Conservation (phyloP, 2,329 filamentous ascomycete species). For the Colletotrichum liaoningense region DNA sequence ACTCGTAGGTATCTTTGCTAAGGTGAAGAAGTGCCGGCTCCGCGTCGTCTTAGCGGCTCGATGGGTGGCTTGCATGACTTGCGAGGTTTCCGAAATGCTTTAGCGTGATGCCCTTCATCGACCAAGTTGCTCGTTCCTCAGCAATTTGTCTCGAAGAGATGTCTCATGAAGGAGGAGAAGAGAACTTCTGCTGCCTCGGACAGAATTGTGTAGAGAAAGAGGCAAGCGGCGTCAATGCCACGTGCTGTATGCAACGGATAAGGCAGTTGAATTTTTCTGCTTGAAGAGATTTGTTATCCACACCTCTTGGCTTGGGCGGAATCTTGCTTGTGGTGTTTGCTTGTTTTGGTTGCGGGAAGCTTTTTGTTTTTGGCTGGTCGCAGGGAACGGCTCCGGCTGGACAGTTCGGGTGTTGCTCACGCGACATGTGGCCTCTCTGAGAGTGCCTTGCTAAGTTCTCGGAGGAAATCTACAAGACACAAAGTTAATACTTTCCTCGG, state of each 20-base stretch:
- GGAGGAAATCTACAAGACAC: neutral
- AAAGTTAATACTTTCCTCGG: too few species aligned
- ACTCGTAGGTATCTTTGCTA: conserved; percentile 3
- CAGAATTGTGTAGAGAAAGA: neutral
- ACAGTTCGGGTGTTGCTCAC: conserved; percentile 22
- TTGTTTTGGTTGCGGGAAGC: conserved; percentile 14
- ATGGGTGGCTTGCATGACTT: conserved; percentile 16
- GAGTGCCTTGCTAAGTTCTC: neutral
- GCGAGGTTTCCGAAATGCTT: neutral
- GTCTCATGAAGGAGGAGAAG: neutral
- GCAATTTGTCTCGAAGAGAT: neutral
- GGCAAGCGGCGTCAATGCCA: neutral
- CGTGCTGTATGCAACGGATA: neutral
- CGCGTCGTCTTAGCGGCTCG: neutral
- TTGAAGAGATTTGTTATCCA: neutral
- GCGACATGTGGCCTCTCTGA: conserved; percentile 10
- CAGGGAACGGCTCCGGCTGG: conserved; percentile 21
- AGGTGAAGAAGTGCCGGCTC: neutral
- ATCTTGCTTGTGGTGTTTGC: conserved; percentile 15
- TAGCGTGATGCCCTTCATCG: conserved; percentile 8
- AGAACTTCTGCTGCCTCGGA: neutral
- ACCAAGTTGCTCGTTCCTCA: neutral
- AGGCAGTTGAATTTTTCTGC: neutral
- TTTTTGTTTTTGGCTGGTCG: neutral
- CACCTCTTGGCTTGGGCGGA: conserved; percentile 8